Conservation (phyloP, 2,329 filamentous ascomycete species). For the Magnaporthiopsis rhizophila region DNA sequence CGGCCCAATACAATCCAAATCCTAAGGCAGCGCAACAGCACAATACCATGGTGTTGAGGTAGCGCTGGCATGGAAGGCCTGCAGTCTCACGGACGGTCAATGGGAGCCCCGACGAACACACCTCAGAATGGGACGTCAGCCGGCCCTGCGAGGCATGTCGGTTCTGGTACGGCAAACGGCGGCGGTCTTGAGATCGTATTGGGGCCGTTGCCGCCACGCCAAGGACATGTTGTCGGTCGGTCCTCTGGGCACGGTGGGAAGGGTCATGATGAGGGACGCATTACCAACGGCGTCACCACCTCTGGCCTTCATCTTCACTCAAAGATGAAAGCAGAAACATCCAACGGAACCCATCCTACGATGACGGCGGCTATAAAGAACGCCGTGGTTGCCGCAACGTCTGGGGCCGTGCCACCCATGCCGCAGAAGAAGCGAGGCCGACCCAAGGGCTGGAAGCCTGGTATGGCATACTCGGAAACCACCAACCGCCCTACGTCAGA, state of each 20-base stretch:
- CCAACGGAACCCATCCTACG: neutral
- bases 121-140: neutral
- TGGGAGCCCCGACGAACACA: too few relatives aligned
- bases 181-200: neutral
- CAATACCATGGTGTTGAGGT: neutral
- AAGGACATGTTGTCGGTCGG: neutral
- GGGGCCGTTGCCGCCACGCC: too few relatives aligned
- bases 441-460: constrained; percentile 38
- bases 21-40: neutral
- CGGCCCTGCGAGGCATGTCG: neutral
- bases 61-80: constrained; percentile 1
- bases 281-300: neutral
- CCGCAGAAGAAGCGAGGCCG: constrained; percentile 30
- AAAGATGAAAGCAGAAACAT: neutral
- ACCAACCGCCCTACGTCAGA: constrained; percentile 9
- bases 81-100: neutral
- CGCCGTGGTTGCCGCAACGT: neutral
- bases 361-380: neutral
- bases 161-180: neutral
- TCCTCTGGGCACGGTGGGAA: neutral
- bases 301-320: neutral
- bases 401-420: neutral
- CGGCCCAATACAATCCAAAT: neutral
- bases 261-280: neutral
- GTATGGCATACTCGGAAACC: constrained; percentile 21